phyloP scores from a whole-genome alignment of 2,329 filamentous ascomycete genomes.

The Talaromyces marneffei region DNA sequence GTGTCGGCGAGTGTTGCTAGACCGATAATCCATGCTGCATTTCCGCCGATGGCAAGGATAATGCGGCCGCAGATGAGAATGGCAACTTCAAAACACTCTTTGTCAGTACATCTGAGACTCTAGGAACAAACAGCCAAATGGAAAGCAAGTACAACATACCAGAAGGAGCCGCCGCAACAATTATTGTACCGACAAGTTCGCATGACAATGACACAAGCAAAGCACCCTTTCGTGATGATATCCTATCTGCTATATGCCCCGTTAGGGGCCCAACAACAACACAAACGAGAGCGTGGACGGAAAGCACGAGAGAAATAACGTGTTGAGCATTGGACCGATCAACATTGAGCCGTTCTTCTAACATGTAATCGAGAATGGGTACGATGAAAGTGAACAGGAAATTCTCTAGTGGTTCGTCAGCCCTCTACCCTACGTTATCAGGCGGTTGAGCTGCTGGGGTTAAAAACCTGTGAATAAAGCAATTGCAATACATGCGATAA shows the following conservation, averaged over 20 bases:
- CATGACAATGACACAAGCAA: constrained; percentile 23
- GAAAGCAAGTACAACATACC: constrained; percentile 15
- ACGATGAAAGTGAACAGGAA: constrained; percentile 29
- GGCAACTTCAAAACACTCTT: constrained; percentile 15
- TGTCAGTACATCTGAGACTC: not conserved
- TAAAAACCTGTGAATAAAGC: constrained; percentile 10
- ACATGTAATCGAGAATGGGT: constrained; percentile 26
- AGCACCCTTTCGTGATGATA: constrained; percentile 20
- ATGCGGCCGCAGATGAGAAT: constrained; percentile 24
- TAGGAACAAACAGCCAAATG: not conserved
- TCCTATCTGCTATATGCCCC: constrained; percentile 21
- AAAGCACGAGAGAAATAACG: constrained; percentile 23
- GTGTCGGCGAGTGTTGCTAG: constrained; percentile 26
- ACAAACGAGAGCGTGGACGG: constrained; percentile 22
- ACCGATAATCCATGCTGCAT: constrained; percentile 30
- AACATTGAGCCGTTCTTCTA: constrained; percentile 24
- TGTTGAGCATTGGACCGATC: constrained; percentile 21
- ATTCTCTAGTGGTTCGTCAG: constrained; percentile 19
- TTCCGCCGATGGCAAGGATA: constrained; percentile 26
- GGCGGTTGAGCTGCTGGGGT: not conserved
- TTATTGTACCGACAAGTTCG: constrained; percentile 23
- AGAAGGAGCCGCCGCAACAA: constrained; percentile 23
- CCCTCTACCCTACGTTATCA: not conserved
- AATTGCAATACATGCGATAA: constrained; percentile 9
- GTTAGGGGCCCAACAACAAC: constrained; percentile 22